A percentile compares a stretch with the other conserved stretches of the same genome.
These are phyloP conservation scores for Azolla pinnata DNA, from an alignment of 75 land plant genomes.

Conservation along the genomic window DNA sequence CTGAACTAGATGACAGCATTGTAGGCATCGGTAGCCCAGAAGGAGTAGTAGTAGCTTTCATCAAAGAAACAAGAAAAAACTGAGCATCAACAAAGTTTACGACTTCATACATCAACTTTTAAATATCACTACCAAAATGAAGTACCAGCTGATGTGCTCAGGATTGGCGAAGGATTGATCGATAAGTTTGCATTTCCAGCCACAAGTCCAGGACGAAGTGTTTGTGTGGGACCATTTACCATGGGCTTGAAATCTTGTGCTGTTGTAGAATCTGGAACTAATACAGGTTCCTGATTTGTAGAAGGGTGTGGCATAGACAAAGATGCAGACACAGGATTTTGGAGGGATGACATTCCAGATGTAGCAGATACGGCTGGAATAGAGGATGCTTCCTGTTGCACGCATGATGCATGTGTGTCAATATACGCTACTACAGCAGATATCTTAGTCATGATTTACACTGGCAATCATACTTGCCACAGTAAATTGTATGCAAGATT, in stretches of 20 bases:
- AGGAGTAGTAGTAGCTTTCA: slow-evolving; percentile 43
- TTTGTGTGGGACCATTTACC: slow-evolving; percentile 32
- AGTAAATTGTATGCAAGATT: background rate
- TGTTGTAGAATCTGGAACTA: slow-evolving; percentile 22
- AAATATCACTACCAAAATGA: no score
- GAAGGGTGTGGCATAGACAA: slow-evolving; percentile 36
- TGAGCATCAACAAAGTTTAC: no score
- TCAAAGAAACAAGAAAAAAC: no score
- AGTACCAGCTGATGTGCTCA: slow-evolving; percentile 40
- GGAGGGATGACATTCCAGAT: slow-evolving; percentile 35
- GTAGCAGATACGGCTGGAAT: slow-evolving; percentile 24
- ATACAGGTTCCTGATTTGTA: slow-evolving; percentile 40
- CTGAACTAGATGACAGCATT: slow-evolving; percentile 46
- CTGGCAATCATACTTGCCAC: no score
- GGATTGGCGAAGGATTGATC: slow-evolving; percentile 48
- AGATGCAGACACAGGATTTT: slow-evolving; percentile 32
- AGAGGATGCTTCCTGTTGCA: slow-evolving; percentile 39
- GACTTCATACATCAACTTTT: no score
- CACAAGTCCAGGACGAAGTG: slow-evolving; percentile 42
- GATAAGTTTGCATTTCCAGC: slow-evolving; percentile 55
- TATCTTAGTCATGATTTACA: no score
- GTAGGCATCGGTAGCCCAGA: slow-evolving; percentile 53
- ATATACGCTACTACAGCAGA: no score
- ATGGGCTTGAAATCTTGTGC: slow-evolving; percentile 53
- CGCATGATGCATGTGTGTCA: no score